These are phyloP conservation scores for thale cress (Arabidopsis thaliana) DNA, from an alignment of 345 rosid genomes.

Conservation along the genomic window TAIR10.1 NC_003071.7:16177501-16178000, in stretches of 20 bases:
- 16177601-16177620: conserved; percentile 45
- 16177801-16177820: conserved; percentile 17
- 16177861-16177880: neutral
- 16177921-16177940: neutral
- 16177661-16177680: conserved; percentile 26
- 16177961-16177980: conserved; percentile 15
- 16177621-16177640: conserved; percentile 22
- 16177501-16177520: conserved; percentile 44
- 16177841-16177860: neutral
- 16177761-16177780: neutral
- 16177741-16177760: neutral
- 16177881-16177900: neutral
- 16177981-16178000: conserved; percentile 20
- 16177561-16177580: conserved; percentile 9
- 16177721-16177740: conserved; percentile 5
- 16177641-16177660: conserved; percentile 13
- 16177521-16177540: conserved; percentile 37
- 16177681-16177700: neutral
- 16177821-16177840: neutral
- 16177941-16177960: conserved; percentile 37
- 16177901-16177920: neutral
- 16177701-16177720: neutral
- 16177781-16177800: conserved; percentile 16
- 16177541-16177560: conserved; percentile 10
- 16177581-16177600: conserved; percentile 45